Percentiles rank a stretch among this genome's conserved stretches.
Conservation (phyloP, 2,329 filamentous ascomycete species). For the Penicillium sp. region DNA sequence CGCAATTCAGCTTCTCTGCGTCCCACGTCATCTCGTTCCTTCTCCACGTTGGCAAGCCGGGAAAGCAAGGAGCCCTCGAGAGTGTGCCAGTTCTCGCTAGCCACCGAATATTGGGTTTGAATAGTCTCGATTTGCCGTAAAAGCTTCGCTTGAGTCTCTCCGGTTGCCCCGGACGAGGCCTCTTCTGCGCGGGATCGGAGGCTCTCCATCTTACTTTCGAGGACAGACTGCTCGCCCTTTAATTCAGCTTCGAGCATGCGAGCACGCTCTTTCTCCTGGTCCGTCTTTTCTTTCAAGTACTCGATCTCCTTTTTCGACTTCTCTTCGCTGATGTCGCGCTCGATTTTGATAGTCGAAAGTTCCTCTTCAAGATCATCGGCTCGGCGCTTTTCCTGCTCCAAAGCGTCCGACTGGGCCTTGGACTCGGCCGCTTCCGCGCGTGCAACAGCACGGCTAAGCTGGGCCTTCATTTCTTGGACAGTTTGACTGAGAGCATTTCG, state of each 20-base stretch:
- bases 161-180: conserved; percentile 77
- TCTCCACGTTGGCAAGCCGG: conserved; percentile 77
- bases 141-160: conserved; percentile 85
- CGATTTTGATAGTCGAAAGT: conserved; percentile 68
- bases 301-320: conserved; percentile 70
- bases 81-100: conserved; percentile 96
- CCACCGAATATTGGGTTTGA: conserved; percentile 91
- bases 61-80: conserved; percentile 86
- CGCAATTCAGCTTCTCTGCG: conserved; percentile 85
- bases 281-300: conserved; percentile 73
- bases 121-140: conserved; percentile 92
- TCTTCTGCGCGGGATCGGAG: conserved; percentile 87
- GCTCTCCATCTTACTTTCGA: conserved; percentile 89
- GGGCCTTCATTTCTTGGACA: conserved; percentile 70
- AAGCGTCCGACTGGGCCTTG: conserved; percentile 68
- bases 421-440: conserved; percentile 69
- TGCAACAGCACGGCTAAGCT: conserved; percentile 70
- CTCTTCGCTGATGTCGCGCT: conserved; percentile 76
- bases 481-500: conserved; percentile 65
- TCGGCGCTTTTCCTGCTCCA: conserved; percentile 67
- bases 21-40: conserved; percentile 84
- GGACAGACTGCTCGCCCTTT: conserved; percentile 72
- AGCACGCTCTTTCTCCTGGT: conserved; percentile 72
- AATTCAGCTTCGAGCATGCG: conserved; percentile 74
- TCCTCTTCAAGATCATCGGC: conserved; percentile 65